phyloP scores from a whole-genome alignment of 169 alveolate species.

The Babesia sp. region DNA sequence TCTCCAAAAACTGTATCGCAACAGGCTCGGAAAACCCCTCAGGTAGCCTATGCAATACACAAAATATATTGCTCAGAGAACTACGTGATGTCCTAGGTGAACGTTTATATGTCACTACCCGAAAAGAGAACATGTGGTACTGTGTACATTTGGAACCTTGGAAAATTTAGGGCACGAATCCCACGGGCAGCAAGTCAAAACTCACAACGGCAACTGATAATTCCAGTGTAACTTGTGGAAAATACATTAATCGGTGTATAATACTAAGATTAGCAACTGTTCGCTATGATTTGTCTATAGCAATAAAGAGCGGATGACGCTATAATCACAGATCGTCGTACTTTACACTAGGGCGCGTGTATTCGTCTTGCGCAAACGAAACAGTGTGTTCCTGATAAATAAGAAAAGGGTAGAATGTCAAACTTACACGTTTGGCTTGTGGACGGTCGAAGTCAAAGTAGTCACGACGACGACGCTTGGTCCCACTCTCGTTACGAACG shows the following conservation, averaged over 20 bases:
- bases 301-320: not conserved
- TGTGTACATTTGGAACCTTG: not conserved
- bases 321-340: conserved; percentile 58
- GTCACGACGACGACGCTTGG: conserved; percentile 50
- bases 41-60: not conserved
- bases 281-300: not conserved
- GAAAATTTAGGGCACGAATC: not conserved
- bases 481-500: conserved; percentile 6
- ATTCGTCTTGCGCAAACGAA: conserved; percentile 62
- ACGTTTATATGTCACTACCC: not conserved
- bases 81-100: conserved; percentile 10
- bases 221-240: too few species aligned
- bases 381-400: conserved; percentile 25
- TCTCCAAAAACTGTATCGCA: not conserved
- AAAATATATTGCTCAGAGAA: not conserved
- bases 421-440: conserved; percentile 54
- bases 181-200: too few species aligned
- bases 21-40: conserved; percentile 5
- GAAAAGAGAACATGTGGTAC: conserved; percentile 7
- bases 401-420: too few species aligned
- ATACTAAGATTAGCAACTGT: not conserved
- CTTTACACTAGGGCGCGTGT: conserved; percentile 62
- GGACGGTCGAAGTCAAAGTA: conserved; percentile 68
- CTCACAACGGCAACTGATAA: too few species aligned
- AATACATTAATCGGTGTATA: not conserved